Percentiles rank a stretch among this genome's conserved stretches.
Evolutionary conservation across 2,329 filamentous ascomycete genomes (phyloP).

Genomic region (Penicillium sp.): DNA sequence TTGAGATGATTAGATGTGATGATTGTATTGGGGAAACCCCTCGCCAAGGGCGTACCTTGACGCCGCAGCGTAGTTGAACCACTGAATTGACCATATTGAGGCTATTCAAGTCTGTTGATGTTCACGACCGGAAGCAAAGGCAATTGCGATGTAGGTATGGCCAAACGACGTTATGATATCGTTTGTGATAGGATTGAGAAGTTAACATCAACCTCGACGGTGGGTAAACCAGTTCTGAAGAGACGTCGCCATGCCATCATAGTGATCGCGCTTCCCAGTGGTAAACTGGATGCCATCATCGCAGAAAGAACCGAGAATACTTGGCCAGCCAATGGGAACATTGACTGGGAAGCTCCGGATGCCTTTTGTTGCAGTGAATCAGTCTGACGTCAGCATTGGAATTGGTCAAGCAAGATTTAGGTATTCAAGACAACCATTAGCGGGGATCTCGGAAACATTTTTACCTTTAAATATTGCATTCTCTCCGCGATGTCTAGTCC

Average conservation of each 20-base stretch:
- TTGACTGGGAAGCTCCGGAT: background rate
- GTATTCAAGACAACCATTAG: no score
- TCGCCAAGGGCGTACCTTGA: slow-evolving; percentile 38
- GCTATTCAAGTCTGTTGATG: background rate
- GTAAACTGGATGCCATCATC: no score
- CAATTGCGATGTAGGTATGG: no score
- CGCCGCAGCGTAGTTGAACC: slow-evolving; percentile 51
- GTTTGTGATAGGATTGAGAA: background rate
- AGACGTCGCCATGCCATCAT: background rate
- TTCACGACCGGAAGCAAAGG: background rate
- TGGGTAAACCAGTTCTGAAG: no score
- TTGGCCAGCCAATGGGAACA: background rate
- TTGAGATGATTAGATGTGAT: background rate
- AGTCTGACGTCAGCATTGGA: slow-evolving; percentile 10
- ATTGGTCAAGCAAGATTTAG: background rate
- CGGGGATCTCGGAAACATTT: no score
- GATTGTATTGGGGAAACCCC: background rate
- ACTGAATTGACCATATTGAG: slow-evolving; percentile 47
- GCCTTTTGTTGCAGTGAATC: background rate
- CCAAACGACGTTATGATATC: background rate
- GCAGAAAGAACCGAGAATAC: background rate
- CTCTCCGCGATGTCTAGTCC: no score
- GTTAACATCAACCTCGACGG: background rate
- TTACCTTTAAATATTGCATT: no score
- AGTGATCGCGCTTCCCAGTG: background rate